phyloP scores from a whole-genome alignment of 805 yeast genomes.

The Yarrowia sp. region DNA sequence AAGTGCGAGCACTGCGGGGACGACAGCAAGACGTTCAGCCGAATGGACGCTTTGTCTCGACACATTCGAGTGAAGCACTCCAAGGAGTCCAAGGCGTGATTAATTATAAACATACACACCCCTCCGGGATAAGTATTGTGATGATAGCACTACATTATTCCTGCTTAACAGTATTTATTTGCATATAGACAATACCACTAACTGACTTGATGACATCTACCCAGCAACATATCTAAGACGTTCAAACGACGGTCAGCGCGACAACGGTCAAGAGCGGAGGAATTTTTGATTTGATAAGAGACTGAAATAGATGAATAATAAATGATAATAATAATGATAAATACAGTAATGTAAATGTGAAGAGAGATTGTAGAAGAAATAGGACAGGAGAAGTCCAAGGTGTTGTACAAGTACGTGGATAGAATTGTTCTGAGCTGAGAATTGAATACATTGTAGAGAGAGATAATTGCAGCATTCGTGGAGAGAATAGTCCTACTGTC shows the following conservation, averaged over 20 bases:
- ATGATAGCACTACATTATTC: slow-evolving; percentile 29
- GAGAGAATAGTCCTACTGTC: too few species aligned
- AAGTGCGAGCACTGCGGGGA: slow-evolving; percentile 87
- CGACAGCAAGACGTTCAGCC: slow-evolving; percentile 81
- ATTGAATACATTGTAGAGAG: too few species aligned
- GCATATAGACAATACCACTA: slow-evolving; percentile 39
- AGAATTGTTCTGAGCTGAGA: too few species aligned
- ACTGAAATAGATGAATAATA: neutral
- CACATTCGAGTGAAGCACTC: slow-evolving; percentile 89
- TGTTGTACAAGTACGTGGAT: too few species aligned
- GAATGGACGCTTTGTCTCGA: slow-evolving; percentile 93
- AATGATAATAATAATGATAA: neutral
- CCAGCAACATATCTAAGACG: slow-evolving; percentile 8
- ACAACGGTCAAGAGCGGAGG: slow-evolving; percentile 29
- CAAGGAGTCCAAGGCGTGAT: slow-evolving; percentile 29
- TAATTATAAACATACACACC: neutral
- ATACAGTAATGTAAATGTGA: neutral
- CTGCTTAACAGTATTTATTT: slow-evolving; percentile 38
- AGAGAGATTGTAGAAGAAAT: too few species aligned
- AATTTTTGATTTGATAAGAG: slow-evolving; percentile 9
- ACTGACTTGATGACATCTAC: slow-evolving; percentile 29
- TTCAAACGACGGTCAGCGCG: slow-evolving; percentile 35
- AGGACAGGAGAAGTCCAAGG: too few species aligned
- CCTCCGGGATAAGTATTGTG: slow-evolving; percentile 36
- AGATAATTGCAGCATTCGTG: too few species aligned